Evolutionary conservation across 1,139 yeast species (phyloP), one percentile per base, ranked within the genome.

Genomic region (Pneumocystis sp.): DNA sequence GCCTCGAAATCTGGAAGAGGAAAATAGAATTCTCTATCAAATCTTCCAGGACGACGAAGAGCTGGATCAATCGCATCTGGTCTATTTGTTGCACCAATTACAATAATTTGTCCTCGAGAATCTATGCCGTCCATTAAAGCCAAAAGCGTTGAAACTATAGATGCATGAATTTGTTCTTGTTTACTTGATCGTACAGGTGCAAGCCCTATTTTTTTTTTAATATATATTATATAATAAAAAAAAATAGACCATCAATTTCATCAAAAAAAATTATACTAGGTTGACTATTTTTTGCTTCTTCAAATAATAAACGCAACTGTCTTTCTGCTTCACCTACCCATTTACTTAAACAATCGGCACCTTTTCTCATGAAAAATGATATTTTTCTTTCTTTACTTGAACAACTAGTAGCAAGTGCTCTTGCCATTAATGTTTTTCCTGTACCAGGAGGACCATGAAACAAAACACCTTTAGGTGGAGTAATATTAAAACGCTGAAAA

Each of bases 391-490:
- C 81, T 15, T 87, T 85, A 0, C 95, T 84, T 0, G 96, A 87
- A 72, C 96, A 91, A 70, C 96, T 87, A 0, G 97, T 93, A 0
- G 98, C 98, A 64, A 95, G 79, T 0, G 98, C 99, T 68, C 98
- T 80, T 0, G 98, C 98, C 96, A 95, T 90, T 65, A 95, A 80
- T 0, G 99, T 95, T 74, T 95, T 95, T 80, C 99, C 99, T 0
- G 98, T 95, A 70, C 99, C 99, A 0, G 99, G 99, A 3, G 98
- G 99, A 59, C 99, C 99, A 76, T 95, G 98, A 77, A 95, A 95
- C 65, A 95, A 77, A 0, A 95, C 99, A 69, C 99, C 99, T 70
- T 98, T 80, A 19, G 99, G 99, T 1, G 99, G 98, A 0, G 96
- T 89, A 45, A 93, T 90, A 65, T 85, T 86, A 73, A 95, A 95